Percentiles rank a stretch among this genome's conserved stretches.
These are phyloP conservation scores for Penicillium fuscoglaucum DNA, from an alignment of 2,329 filamentous ascomycete species.

Conservation along the genomic window DNA sequence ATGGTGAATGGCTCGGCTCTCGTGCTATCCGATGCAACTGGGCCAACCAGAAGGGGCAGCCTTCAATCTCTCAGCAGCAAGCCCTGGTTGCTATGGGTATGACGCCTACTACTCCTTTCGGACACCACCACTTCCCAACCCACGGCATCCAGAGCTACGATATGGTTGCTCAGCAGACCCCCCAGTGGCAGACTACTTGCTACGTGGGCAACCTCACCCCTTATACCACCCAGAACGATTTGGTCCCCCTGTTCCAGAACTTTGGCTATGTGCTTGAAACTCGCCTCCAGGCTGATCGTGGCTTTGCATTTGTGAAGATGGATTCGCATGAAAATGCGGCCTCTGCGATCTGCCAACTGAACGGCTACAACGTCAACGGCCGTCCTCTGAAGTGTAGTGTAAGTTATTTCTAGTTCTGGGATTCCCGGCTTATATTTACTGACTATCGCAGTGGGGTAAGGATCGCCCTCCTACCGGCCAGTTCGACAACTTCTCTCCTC, in stretches of 20 bases:
- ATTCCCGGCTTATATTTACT: slow-evolving; percentile 29
- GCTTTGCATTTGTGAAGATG: slow-evolving; percentile 99
- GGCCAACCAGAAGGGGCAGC: slow-evolving; percentile 99
- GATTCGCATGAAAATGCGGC: slow-evolving; percentile 96
- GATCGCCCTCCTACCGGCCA: slow-evolving; percentile 86
- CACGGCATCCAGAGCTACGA: slow-evolving; percentile 97
- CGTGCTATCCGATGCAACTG: slow-evolving; percentile 99
- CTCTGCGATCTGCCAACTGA: slow-evolving; percentile 97
- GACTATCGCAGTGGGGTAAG: slow-evolving; percentile 81
- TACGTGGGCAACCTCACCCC: slow-evolving; percentile 98
- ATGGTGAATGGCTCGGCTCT: slow-evolving; percentile 97
- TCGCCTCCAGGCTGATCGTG: slow-evolving; percentile 94
- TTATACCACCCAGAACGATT: slow-evolving; percentile 93
- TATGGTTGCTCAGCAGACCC: slow-evolving; percentile 92
- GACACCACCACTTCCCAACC: slow-evolving; percentile 96
- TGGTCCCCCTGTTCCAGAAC: slow-evolving; percentile 98
- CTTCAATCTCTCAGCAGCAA: slow-evolving; percentile 96
- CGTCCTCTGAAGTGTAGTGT: slow-evolving; percentile 97
- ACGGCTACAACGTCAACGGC: slow-evolving; percentile 96
- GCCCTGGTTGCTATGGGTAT: slow-evolving; percentile 97
- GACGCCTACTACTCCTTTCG: slow-evolving; percentile 94
- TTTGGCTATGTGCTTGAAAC: slow-evolving; percentile 98
- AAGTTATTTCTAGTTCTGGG: slow-evolving; percentile 51
- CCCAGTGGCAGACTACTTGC: slow-evolving; percentile 96
- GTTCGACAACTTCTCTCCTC: slow-evolving; percentile 81